Evolutionary conservation across 2,329 filamentous ascomycete genomes (phyloP).

Genomic region (Thelonectria blattea): DNA sequence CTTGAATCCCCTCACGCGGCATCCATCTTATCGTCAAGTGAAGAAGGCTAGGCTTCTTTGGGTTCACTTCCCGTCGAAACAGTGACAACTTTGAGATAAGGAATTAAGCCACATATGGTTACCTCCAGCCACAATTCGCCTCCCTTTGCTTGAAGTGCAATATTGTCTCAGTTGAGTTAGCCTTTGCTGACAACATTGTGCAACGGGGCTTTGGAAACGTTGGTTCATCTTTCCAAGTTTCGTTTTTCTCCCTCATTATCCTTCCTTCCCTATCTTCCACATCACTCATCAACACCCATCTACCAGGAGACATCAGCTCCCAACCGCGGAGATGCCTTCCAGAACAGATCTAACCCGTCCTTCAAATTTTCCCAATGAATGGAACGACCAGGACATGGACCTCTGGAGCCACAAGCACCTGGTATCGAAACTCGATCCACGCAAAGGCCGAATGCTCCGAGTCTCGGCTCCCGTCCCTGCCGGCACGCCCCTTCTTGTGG

Average conservation of each 20-base stretch:
- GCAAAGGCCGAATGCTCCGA: slow-evolving; percentile 37
- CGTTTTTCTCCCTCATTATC: not conserved
- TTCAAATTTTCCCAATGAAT: slow-evolving; percentile 19
- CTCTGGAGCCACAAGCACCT: slow-evolving; percentile 35
- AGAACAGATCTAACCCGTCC: not conserved
- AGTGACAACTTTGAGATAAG: slow-evolving; percentile 8
- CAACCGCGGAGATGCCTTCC: slow-evolving; percentile 19
- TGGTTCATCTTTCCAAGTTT: slow-evolving; percentile 17
- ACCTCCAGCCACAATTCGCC: slow-evolving; percentile 19
- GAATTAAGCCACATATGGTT: slow-evolving; percentile 31
- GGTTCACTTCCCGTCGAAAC: not conserved
- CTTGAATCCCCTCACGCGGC: not conserved
- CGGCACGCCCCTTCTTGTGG: slow-evolving; percentile 38
- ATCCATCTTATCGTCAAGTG: not conserved
- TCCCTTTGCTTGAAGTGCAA: slow-evolving; percentile 22
- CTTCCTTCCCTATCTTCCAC: not conserved
- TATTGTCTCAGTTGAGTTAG: slow-evolving; percentile 33
- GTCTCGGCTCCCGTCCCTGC: slow-evolving; percentile 29
- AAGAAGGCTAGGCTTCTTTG: not conserved
- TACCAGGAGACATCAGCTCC: slow-evolving; percentile 27
- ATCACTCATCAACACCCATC: not conserved
- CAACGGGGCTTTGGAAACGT: slow-evolving; percentile 12
- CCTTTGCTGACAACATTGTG: slow-evolving; percentile 17
- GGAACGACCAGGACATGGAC: slow-evolving; percentile 23
- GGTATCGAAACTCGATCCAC: slow-evolving; percentile 32